A percentile compares a stretch with the other conserved stretches of the same genome.
phyloP scores from a whole-genome alignment of 768 basidiomycete genomes.

The Auricularia sp. region DNA sequence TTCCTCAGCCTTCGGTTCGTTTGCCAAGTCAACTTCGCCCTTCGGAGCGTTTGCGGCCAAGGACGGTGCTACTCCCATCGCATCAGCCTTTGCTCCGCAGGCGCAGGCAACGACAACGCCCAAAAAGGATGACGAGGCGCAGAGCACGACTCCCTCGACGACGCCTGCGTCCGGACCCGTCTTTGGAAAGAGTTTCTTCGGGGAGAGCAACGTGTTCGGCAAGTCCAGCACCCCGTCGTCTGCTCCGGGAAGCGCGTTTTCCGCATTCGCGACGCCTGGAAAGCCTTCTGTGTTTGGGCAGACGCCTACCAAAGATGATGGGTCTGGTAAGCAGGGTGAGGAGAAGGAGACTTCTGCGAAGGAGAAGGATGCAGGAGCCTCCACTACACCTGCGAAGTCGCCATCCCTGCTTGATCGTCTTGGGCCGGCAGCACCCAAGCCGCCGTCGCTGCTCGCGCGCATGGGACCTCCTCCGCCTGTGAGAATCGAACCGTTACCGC shows the following conservation, averaged over 20 bases:
- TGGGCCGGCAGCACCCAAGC: background rate
- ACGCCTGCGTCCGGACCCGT: background rate
- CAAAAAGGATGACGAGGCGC: background rate
- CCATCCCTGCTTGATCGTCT: background rate
- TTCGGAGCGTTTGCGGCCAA: too few relatives aligned
- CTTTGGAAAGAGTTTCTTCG: background rate
- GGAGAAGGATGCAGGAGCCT: conserved; percentile 9
- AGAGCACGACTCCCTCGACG: background rate
- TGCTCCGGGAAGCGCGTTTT: background rate
- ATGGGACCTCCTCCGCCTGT: background rate
- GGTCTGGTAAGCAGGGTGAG: conserved; percentile 5
- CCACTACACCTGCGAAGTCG: conserved; percentile 21
- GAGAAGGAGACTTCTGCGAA: background rate
- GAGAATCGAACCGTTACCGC: background rate
- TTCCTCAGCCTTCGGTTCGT: background rate
- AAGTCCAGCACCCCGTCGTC: background rate
- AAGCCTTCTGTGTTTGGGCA: background rate
- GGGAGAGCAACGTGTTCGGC: background rate
- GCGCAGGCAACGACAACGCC: background rate
- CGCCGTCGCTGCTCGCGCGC: background rate
- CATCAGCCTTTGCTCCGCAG: background rate
- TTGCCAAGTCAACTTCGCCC: background rate
- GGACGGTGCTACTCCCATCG: background rate
- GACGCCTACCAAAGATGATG: conserved; percentile 14
- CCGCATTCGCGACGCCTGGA: background rate